phyloP scores from a whole-genome alignment of 108 stramenopile genomes.

The Discostella pseudostelligera region DNA sequence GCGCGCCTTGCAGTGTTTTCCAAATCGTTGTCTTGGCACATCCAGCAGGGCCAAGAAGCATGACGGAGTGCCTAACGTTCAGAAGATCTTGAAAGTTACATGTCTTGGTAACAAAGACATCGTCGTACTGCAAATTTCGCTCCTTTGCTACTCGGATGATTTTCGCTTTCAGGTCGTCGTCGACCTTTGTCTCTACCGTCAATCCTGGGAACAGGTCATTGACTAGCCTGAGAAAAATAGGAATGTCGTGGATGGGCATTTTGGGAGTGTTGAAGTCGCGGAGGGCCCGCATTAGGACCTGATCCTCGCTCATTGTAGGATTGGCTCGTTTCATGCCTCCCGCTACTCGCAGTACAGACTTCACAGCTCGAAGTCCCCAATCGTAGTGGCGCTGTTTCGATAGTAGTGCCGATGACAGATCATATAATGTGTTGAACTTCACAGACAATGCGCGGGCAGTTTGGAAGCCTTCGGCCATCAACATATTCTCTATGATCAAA shows the following conservation, averaged over 20 bases:
- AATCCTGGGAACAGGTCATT: slow-evolving; percentile 86
- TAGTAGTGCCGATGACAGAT: slow-evolving; percentile 79
- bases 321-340: slow-evolving; percentile 89
- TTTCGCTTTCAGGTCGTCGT: slow-evolving; percentile 69
- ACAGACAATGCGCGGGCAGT: slow-evolving; percentile 83
- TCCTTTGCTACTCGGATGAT: slow-evolving; percentile 68
- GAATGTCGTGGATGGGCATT: slow-evolving; percentile 84
- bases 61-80: slow-evolving; percentile 89
- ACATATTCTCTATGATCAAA: slow-evolving; percentile 92
- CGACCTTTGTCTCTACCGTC: slow-evolving; percentile 81
- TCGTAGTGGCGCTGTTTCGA: slow-evolving; percentile 92
- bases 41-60: slow-evolving; percentile 89
- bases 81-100: slow-evolving; percentile 88
- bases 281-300: slow-evolving; percentile 88
- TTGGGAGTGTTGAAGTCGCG: slow-evolving; percentile 94
- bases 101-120: slow-evolving; percentile 68
- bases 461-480: slow-evolving; percentile 93
- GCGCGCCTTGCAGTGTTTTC: slow-evolving; percentile 82
- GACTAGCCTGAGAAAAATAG: slow-evolving; percentile 88
- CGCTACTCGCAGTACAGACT: slow-evolving; percentile 89
- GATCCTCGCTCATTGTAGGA: slow-evolving; percentile 80
- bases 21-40: slow-evolving; percentile 91
- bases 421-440: slow-evolving; percentile 90
- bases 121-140: slow-evolving; percentile 62
- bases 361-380: slow-evolving; percentile 91